Percentiles rank a stretch among this genome's conserved stretches.
Evolutionary conservation across 2,329 filamentous ascomycete species (phyloP).

Genomic region (Aureobasidium sp.): DNA sequence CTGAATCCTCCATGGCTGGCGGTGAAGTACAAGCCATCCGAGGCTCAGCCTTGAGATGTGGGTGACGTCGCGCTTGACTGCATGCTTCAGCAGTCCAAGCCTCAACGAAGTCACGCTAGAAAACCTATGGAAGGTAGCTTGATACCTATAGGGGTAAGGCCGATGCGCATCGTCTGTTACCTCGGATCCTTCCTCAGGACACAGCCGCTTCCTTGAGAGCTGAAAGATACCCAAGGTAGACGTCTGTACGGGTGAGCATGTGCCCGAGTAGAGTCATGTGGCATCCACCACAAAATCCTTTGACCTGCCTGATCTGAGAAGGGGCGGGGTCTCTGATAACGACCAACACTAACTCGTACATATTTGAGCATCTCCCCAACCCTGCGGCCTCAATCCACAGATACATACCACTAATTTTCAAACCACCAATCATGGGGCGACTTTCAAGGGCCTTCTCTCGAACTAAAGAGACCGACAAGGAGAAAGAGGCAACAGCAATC

Average conservation of each 20-base stretch:
- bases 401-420: background rate
- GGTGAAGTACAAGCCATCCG: too few relatives aligned
- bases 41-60: background rate
- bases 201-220: background rate
- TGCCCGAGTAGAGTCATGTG: background rate
- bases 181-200: background rate
- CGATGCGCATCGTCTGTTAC: background rate
- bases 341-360: background rate
- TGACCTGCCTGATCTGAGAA: background rate
- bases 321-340: background rate
- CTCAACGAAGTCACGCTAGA: constrained; percentile 11
- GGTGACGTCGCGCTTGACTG: background rate
- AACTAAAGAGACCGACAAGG: constrained; percentile 16
- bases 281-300: background rate
- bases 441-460: constrained; percentile 22
- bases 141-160: background rate
- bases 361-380: background rate
- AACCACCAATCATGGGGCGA: constrained; percentile 13
- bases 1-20: background rate
- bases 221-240: background rate
- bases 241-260: background rate
- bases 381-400: background rate
- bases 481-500: constrained; percentile 23
- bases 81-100: constrained; percentile 8
- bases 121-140: constrained; percentile 3